Percentiles rank a stretch among this genome's conserved stretches.
These are phyloP conservation scores for Wickerhamomyces bisporus DNA, from an alignment of 805 yeast genomes.

Conservation along the genomic window DNA sequence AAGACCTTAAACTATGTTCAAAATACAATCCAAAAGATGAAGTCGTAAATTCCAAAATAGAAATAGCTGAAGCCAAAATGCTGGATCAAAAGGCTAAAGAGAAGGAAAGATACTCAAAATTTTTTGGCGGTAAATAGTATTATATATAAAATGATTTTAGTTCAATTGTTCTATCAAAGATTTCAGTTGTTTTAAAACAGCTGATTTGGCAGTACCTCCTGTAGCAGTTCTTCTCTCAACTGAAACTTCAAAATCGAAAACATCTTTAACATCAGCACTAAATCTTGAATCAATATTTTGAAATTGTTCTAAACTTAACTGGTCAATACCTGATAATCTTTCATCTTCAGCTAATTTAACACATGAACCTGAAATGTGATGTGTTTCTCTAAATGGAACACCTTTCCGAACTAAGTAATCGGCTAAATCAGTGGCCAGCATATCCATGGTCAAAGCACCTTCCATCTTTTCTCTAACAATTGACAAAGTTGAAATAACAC, in stretches of 20 bases:
- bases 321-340: conserved; percentile 77
- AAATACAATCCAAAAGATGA: conserved; percentile 44
- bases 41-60: conserved; percentile 40
- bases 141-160: not conserved
- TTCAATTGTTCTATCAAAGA: conserved; percentile 27
- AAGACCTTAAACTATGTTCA: conserved; percentile 40
- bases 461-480: conserved; percentile 76
- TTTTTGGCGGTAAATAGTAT: conserved; percentile 34
- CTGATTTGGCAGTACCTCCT: conserved; percentile 94
- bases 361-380: conserved; percentile 97
- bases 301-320: conserved; percentile 73
- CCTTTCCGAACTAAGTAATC: conserved; percentile 97
- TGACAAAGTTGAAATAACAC: conserved; percentile 83
- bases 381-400: conserved; percentile 98
- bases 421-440: conserved; percentile 98
- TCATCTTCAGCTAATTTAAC: conserved; percentile 85
- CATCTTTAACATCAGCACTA: conserved; percentile 70
- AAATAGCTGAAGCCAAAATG: conserved; percentile 34
- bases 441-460: conserved; percentile 92
- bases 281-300: conserved; percentile 77
- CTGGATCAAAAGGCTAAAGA: conserved; percentile 43
- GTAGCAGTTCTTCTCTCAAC: conserved; percentile 96
- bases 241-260: conserved; percentile 88
- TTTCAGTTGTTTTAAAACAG: conserved; percentile 71
- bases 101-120: conserved; percentile 54